Conservation (phyloP, 805 yeast species). For the Saccharomycodes ludwigii region DNA sequence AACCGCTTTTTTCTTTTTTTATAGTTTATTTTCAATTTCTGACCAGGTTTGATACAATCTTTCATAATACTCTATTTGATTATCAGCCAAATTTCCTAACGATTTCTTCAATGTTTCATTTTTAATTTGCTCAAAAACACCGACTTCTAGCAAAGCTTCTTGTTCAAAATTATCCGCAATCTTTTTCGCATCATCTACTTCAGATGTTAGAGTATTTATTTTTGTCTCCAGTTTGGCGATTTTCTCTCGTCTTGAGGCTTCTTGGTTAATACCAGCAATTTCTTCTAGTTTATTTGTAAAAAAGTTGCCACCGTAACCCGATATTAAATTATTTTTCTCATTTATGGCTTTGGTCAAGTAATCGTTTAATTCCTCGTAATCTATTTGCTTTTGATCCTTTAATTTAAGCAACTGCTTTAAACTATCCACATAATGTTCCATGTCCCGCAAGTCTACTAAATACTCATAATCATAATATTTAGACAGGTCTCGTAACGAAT, state of each 20-base stretch:
- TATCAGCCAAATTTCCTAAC: constrained; percentile 60
- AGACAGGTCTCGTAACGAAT: constrained; percentile 31
- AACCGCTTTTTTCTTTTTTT: constrained; percentile 1
- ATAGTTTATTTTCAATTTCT: constrained; percentile 32
- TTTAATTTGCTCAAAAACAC: constrained; percentile 68
- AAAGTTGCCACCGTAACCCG: constrained; percentile 41
- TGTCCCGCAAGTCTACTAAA: constrained; percentile 69
- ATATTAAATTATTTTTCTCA: constrained; percentile 46
- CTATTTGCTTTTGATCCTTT: constrained; percentile 85
- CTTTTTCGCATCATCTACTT: constrained; percentile 37
- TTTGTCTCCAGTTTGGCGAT: constrained; percentile 35
- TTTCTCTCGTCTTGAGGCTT: constrained; percentile 39
- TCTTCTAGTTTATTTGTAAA: constrained; percentile 48
- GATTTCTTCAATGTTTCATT: constrained; percentile 64
- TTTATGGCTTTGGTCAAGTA: constrained; percentile 58
- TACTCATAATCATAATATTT: constrained; percentile 64
- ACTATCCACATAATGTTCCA: constrained; percentile 66
- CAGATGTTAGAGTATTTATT: constrained; percentile 37
- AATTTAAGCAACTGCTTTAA: constrained; percentile 60
- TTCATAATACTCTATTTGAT: constrained; percentile 61
- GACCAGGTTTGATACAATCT: constrained; percentile 63
- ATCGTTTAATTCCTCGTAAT: constrained; percentile 74
- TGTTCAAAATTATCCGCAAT: constrained; percentile 43
- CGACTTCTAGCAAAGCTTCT: constrained; percentile 42
- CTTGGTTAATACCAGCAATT: constrained; percentile 50